phyloP scores from a whole-genome alignment of 2,329 filamentous ascomycete species.

The Aspergillus ochraceoroseus region DNA sequence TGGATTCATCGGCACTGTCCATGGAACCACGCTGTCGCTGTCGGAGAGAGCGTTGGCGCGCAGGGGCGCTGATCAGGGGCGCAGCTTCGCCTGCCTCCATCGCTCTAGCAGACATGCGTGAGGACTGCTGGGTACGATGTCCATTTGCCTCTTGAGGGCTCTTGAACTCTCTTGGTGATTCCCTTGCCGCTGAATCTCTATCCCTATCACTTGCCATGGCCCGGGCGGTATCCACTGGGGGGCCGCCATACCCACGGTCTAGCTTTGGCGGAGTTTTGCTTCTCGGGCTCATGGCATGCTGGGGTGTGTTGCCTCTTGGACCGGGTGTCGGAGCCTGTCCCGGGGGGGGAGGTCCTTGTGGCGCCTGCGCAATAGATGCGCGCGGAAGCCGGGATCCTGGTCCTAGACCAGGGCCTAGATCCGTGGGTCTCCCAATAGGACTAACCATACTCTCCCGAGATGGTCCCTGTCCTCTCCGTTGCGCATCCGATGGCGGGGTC shows the following conservation, averaged over 20 bases:
- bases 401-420: conserved; percentile 33
- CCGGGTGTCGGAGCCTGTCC: conserved; percentile 60
- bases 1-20: conserved; percentile 62
- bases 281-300: conserved; percentile 30
- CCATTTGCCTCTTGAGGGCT: conserved; percentile 49
- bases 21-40: conserved; percentile 61
- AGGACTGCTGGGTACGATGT: conserved; percentile 52
- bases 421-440: conserved; percentile 25
- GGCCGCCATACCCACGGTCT: conserved; percentile 44
- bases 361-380: conserved; percentile 55
- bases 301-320: conserved; percentile 46
- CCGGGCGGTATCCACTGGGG: conserved; percentile 42
- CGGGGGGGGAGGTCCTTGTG: conserved; percentile 60
- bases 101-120: conserved; percentile 41
- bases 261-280: conserved; percentile 51
- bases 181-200: conserved; percentile 45
- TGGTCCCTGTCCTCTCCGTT: conserved; percentile 37
- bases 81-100: conserved; percentile 47
- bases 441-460: conserved; percentile 44
- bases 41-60: conserved; percentile 50
- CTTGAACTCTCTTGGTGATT: conserved; percentile 38
- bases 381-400: conserved; percentile 56
- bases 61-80: conserved; percentile 41
- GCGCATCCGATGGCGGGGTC: conserved; percentile 34
- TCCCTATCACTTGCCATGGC: conserved; percentile 46